Percentiles rank a stretch among this genome's conserved stretches.
phyloP scores from a whole-genome alignment of 2,329 filamentous ascomycete species.

The Xylaria sp. region DNA sequence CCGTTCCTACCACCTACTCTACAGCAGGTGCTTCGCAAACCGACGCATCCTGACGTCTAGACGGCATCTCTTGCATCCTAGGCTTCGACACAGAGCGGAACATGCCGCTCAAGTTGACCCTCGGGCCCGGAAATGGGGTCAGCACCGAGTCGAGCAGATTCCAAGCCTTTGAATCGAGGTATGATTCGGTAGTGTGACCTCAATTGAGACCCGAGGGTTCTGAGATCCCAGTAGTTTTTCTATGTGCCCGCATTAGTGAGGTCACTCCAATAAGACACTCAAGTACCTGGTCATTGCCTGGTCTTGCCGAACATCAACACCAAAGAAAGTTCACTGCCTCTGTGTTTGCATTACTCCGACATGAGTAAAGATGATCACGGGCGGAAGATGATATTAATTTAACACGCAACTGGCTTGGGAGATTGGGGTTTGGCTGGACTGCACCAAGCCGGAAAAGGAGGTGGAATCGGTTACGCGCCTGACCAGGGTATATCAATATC shows the following conservation, averaged over 20 bases:
- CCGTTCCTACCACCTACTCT: background rate
- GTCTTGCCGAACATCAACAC: background rate
- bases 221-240: slow-evolving; percentile 6
- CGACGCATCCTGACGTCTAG: background rate
- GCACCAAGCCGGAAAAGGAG: slow-evolving; percentile 12
- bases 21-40: background rate
- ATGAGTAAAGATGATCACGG: background rate
- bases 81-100: slow-evolving; percentile 11
- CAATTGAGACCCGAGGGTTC: slow-evolving; percentile 8
- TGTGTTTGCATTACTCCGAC: background rate
- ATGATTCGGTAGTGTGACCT: slow-evolving; percentile 23
- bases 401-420: background rate
- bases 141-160: slow-evolving; percentile 24
- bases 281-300: background rate
- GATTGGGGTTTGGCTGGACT: slow-evolving; percentile 3
- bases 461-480: slow-evolving; percentile 5
- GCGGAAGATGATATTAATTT: background rate
- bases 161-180: slow-evolving; percentile 22
- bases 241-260: background rate
- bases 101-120: slow-evolving; percentile 18
- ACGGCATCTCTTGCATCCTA: background rate
- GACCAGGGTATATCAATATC: slow-evolving; percentile 16
- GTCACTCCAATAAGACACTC: background rate
- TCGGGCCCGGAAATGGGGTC: slow-evolving; percentile 12
- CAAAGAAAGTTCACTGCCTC: background rate